Base-by-base conservation (phyloP, 106 monocot genomes). In the Phalaenopsis aphrodite region DNA sequence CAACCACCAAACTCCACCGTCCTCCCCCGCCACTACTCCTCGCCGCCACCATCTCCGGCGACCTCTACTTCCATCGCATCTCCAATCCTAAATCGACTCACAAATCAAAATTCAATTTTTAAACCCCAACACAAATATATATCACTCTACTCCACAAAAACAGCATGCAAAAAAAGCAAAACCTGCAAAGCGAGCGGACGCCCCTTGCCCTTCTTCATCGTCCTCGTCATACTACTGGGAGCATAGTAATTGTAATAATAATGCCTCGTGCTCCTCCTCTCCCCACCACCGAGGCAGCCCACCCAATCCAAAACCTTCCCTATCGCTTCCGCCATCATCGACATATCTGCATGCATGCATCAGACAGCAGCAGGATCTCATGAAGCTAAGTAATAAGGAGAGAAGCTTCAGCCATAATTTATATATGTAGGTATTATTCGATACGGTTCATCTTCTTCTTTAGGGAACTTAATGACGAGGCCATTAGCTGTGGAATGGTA, bases 151-250 rank as follows among this genome's bases (percentile, higher is more conserved):
- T 0, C 42, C 2, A 5, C 2, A 17, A 6, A 58, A 71, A 6
- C 78, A n/a, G 47, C 9, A 36, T 18, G 42, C 52, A 46, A 47
- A 67, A 4, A 2, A 24, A 37, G 4, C 7, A 42, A 1, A 55
- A 94, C 96, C 96, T 97, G 96, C 78, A 97, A 79, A 64, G 96
- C 94, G 75, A 97, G 92, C 77, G 87, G 91, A 9, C 83, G 78
- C 15, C 77, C 69, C 80, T 83, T 92, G 14, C 77, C 69, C 82
- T 81, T 92, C 77, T 76, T 78, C 65, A 77, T 75, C n/a, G 24
- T 43, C 23, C 47, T 55, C 48, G 30, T 21, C 46, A 36, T 73
- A 38, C 65, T 65, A 36, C 41, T 36, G 23, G 57, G 65, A 49
- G 75, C 23, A 57, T 79, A 81, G 56, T 78, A 77, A 80, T 78